These are phyloP conservation scores for Viola odorata DNA, from an alignment of 345 rosid species.

Conservation along the genomic window DNA sequence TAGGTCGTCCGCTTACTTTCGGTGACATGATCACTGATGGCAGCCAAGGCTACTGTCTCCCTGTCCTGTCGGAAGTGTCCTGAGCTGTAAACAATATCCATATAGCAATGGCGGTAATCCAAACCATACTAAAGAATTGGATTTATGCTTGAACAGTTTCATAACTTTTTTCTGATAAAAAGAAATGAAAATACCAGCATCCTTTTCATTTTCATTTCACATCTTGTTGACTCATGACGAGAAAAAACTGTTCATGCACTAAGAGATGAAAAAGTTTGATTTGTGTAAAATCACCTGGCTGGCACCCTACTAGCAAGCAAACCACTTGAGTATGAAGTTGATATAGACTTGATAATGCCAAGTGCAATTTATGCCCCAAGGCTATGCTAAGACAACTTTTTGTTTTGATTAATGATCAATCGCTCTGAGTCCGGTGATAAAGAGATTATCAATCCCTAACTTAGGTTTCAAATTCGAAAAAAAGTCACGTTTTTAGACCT, in stretches of 20 bases:
- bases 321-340: too few species aligned
- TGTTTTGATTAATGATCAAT: too few species aligned
- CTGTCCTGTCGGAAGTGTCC: constrained; percentile 1
- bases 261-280: too few species aligned
- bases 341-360: too few species aligned
- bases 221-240: not conserved
- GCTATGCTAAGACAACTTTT: too few species aligned
- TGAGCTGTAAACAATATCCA: constrained; percentile 26
- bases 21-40: constrained; percentile 13
- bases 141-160: not conserved
- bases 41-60: not conserved
- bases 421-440: too few species aligned
- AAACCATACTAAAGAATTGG: not conserved
- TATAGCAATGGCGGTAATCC: constrained; percentile 16
- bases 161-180: not conserved
- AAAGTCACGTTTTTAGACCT: too few species aligned
- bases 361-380: too few species aligned
- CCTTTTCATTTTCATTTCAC: not conserved
- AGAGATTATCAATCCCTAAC: too few species aligned
- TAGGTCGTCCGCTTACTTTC: not conserved
- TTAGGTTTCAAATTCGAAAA: too few species aligned
- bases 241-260: not conserved
- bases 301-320: too few species aligned
- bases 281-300: too few species aligned
- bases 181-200: not conserved